phyloP scores from a whole-genome alignment of 2,329 filamentous ascomycete genomes.

The Monosporascus sp. region DNA sequence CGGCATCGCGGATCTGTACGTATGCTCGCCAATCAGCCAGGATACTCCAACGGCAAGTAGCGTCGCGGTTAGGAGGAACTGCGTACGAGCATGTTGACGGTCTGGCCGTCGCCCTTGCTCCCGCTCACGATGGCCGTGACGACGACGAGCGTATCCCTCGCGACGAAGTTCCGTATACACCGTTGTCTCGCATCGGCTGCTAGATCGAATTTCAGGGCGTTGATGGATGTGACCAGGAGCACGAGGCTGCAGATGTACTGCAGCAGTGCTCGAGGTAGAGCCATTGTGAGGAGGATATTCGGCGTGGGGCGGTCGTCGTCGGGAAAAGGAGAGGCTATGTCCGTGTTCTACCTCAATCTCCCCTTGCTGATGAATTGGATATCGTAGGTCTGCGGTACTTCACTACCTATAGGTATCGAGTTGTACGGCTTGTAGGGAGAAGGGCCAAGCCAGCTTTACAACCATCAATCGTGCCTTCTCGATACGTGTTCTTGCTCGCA shows the following conservation, averaged over 20 bases:
- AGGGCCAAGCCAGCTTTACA: too few species aligned
- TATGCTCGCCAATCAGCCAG: background rate
- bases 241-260: constrained; percentile 54
- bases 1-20: constrained; percentile 80
- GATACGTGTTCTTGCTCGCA: constrained; percentile 1
- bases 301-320: background rate
- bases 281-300: constrained; percentile 33
- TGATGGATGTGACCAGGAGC: constrained; percentile 47
- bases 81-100: constrained; percentile 85
- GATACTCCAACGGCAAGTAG: background rate
- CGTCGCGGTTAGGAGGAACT: background rate
- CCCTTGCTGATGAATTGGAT: background rate
- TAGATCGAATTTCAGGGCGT: constrained; percentile 91
- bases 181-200: constrained; percentile 69
- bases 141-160: constrained; percentile 86
- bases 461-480: background rate
- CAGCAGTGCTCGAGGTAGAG: constrained; percentile 46
- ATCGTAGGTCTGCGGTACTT: too few species aligned
- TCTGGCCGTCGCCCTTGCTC: constrained; percentile 84
- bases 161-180: constrained; percentile 95
- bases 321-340: too few species aligned
- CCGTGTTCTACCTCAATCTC: background rate
- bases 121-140: constrained; percentile 87
- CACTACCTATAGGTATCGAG: too few species aligned
- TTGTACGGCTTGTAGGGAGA: too few species aligned